phyloP scores from a whole-genome alignment of 495 filamentous ascomycete species.

The Amphirosellinia nigrospora region DNA sequence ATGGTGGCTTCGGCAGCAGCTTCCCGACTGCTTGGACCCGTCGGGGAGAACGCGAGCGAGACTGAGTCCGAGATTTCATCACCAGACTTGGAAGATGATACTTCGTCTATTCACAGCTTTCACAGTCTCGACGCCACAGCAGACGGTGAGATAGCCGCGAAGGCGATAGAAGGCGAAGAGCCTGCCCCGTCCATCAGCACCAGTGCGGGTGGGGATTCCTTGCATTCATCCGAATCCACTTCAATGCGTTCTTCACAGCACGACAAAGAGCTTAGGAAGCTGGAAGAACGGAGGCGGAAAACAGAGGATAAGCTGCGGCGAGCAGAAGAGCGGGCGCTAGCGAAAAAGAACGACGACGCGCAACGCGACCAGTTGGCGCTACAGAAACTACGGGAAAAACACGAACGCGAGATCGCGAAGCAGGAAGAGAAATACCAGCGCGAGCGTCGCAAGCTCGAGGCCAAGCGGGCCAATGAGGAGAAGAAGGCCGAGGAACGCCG shows the following conservation, averaged over 20 bases:
- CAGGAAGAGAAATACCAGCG: slow-evolving; percentile 68
- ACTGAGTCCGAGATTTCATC: slow-evolving; percentile 36
- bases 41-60: slow-evolving; percentile 43
- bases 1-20: slow-evolving; percentile 51
- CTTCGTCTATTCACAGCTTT: slow-evolving; percentile 52
- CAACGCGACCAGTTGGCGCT: slow-evolving; percentile 55
- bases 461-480: slow-evolving; percentile 63
- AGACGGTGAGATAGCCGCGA: slow-evolving; percentile 34
- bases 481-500: slow-evolving; percentile 65
- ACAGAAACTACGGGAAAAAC: slow-evolving; percentile 62
- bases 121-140: slow-evolving; percentile 37
- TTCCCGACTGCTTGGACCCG: slow-evolving; percentile 41
- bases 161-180: slow-evolving; percentile 33
- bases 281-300: slow-evolving; percentile 71
- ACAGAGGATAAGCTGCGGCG: slow-evolving; percentile 71
- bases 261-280: slow-evolving; percentile 77
- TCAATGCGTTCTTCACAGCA: slow-evolving; percentile 51
- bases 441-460: slow-evolving; percentile 67
- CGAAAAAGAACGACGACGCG: slow-evolving; percentile 46
- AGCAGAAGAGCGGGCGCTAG: slow-evolving; percentile 52
- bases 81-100: slow-evolving; percentile 31
- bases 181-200: slow-evolving; percentile 33
- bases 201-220: slow-evolving; percentile 26
- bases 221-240: slow-evolving; percentile 35
- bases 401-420: slow-evolving; percentile 64